A percentile compares a stretch with the other conserved stretches of the same genome.
Conservation (phyloP, 176 grass and related monocot genomes). For the Tuctoria greenei region DNA sequence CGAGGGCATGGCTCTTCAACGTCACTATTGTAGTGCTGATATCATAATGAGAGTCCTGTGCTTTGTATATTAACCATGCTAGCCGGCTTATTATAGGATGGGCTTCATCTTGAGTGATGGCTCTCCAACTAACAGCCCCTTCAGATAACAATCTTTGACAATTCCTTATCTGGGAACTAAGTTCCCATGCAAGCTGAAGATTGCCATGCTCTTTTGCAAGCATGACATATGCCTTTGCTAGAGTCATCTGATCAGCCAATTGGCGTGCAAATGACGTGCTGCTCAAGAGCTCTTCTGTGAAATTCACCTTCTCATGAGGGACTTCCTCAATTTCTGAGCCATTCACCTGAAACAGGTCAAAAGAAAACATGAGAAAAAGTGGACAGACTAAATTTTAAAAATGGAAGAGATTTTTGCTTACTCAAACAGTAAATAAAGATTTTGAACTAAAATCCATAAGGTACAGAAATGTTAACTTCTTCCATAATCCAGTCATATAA, state of each 20-base stretch:
- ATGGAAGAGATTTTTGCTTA: slow-evolving; percentile 8
- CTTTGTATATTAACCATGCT: slow-evolving; percentile 84
- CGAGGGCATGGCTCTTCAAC: slow-evolving; percentile 74
- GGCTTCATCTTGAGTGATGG: slow-evolving; percentile 69
- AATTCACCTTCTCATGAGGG: slow-evolving; percentile 63
- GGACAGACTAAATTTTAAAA: slow-evolving; percentile 13
- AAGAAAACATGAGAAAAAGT: slow-evolving; percentile 37
- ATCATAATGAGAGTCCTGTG: slow-evolving; percentile 95
- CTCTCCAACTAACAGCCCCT: slow-evolving; percentile 74
- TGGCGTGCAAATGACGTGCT: slow-evolving; percentile 91
- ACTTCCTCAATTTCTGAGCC: slow-evolving; percentile 42
- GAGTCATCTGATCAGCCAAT: slow-evolving; percentile 90
- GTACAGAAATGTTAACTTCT: background rate
- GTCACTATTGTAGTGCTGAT: slow-evolving; percentile 86
- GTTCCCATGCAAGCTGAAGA: slow-evolving; percentile 90
- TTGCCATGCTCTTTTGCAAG: slow-evolving; percentile 93
- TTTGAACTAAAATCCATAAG: background rate
- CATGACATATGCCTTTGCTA: slow-evolving; percentile 93
- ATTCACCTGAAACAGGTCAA: slow-evolving; percentile 59
- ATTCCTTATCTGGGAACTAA: slow-evolving; percentile 91
- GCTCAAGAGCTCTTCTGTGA: slow-evolving; percentile 95
- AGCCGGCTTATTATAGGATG: slow-evolving; percentile 77
- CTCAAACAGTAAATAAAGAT: slow-evolving; percentile 23
- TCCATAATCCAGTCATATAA: background rate
- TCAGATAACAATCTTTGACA: slow-evolving; percentile 83